phyloP scores from a whole-genome alignment of 2,329 filamentous ascomycete species.

The Fusarium zealandicum region DNA sequence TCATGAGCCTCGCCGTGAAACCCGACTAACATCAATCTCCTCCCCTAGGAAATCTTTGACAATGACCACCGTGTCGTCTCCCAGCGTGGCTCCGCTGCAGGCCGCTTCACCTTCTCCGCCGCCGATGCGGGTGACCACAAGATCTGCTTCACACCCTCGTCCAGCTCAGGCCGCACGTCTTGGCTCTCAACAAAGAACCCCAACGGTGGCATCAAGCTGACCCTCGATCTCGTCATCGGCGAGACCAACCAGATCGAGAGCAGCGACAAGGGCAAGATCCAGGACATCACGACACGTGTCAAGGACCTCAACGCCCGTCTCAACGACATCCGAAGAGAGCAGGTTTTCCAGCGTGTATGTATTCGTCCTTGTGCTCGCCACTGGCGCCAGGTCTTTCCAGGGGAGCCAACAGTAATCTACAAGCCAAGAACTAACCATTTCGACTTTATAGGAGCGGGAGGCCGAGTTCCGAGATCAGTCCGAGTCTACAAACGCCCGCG shows the following conservation, averaged over 20 bases:
- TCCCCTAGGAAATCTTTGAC: conserved; percentile 86
- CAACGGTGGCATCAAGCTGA: conserved; percentile 82
- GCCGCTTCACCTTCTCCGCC: conserved; percentile 94
- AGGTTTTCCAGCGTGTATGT: conserved; percentile 91
- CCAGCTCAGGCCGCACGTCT: conserved; percentile 70
- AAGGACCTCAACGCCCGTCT: conserved; percentile 87
- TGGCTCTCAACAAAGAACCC: conserved; percentile 73
- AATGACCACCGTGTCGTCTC: conserved; percentile 96
- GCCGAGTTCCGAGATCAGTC: conserved; percentile 98
- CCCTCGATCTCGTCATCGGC: conserved; percentile 90
- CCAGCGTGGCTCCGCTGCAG: conserved; percentile 76
- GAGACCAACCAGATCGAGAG: conserved; percentile 94
- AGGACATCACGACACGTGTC: conserved; percentile 86
- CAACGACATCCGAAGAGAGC: conserved; percentile 89
- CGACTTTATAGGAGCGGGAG: conserved; percentile 78
- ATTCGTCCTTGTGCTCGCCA: background rate
- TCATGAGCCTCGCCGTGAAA: conserved; percentile 3
- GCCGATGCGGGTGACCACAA: conserved; percentile 95
- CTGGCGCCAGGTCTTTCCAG: background rate
- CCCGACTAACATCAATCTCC: conserved; percentile 16
- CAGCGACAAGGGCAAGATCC: conserved; percentile 90
- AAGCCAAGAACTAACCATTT: conserved; percentile 12
- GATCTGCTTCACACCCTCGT: conserved; percentile 90
- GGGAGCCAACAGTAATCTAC: background rate
- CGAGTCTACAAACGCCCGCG: conserved; percentile 88